Base-by-base conservation (phyloP, 768 basidiomycete species). In the Suillus ampliporus region DNA sequence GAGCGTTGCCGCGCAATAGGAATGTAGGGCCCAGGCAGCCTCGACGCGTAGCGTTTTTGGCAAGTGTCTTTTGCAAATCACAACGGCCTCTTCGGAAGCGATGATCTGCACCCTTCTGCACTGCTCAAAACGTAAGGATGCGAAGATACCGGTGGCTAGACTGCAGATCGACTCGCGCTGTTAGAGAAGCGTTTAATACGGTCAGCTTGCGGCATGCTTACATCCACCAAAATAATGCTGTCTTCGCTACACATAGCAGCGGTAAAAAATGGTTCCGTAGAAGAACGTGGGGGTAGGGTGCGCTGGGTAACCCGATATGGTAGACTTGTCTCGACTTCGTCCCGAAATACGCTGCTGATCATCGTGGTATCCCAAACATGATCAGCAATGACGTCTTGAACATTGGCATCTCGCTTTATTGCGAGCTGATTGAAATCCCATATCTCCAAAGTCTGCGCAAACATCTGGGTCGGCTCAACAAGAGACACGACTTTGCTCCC, bases 161-260 rank as follows among this genome's bases (percentile, higher is more conserved):
- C 73, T 76, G 59, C 17, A 37, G 58, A 44, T 51, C 5, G 50
- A 10, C 3, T 21, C 10, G 28, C 35, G 31, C 38, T 26, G 34
- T 60, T n/a, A 40, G 38, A 38, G 4, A 43, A 43, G 9, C 58
- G n/a, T 41, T 31, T 21, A 17, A 13, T n/a, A 44, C 13, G 38
- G 43, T 21, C 34, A 56, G 14, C 41, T 28, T 34, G 38, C 6
- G 23, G 17, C 17, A 40, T 56, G 23, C 75, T 52, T 17, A 84
- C 82, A 68, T 84, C 78, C 43, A 87, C 83, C 4, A 86, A 72
- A 54, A 89, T 73, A 9, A 89, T 64, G 62, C 74, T 77, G 71
- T 89, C 87, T 70, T 87, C 86, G 64, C 79, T 82, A 75, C 86
- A 83, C 81, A 89, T 82, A 9, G 77, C 79, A 38, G 72, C 70